Evolutionary conservation across 176 grass and related monocot species (phyloP).

Genomic region (Musa schizocarpa): DNA sequence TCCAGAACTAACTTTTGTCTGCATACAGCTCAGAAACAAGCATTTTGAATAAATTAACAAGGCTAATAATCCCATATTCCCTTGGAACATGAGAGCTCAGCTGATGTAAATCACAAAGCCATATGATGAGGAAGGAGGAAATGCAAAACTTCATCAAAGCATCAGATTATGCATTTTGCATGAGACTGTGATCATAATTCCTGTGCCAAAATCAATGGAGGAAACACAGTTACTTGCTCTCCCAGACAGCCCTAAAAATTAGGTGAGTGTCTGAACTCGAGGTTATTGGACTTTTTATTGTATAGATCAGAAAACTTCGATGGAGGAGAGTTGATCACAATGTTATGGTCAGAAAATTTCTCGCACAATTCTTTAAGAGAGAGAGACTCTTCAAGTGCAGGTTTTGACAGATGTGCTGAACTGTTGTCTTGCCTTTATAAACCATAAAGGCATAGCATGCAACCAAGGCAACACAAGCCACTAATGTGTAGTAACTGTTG

Average conservation of each 20-base stretch:
- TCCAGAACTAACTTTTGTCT: constrained; percentile 68
- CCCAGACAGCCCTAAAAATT: not conserved
- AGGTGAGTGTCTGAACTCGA: not conserved
- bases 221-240: not conserved
- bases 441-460: too few species aligned
- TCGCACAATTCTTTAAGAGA: not conserved
- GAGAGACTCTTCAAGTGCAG: not conserved
- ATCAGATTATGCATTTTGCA: not conserved
- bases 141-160: too few species aligned
- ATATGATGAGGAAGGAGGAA: too few species aligned
- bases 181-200: not conserved
- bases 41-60: not conserved
- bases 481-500: too few species aligned
- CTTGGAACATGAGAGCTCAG: too few species aligned
- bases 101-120: too few species aligned
- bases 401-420: not conserved
- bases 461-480: too few species aligned
- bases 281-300: not conserved
- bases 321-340: not conserved
- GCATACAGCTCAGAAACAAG: constrained; percentile 14
- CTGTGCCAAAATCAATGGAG: not conserved
- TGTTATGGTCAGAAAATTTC: not conserved
- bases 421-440: not conserved
- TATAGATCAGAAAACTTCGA: not conserved
- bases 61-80: too few species aligned